These are phyloP conservation scores for Aspergillus ustus DNA, from an alignment of 2,329 filamentous ascomycete species.

Conservation along the genomic window DNA sequence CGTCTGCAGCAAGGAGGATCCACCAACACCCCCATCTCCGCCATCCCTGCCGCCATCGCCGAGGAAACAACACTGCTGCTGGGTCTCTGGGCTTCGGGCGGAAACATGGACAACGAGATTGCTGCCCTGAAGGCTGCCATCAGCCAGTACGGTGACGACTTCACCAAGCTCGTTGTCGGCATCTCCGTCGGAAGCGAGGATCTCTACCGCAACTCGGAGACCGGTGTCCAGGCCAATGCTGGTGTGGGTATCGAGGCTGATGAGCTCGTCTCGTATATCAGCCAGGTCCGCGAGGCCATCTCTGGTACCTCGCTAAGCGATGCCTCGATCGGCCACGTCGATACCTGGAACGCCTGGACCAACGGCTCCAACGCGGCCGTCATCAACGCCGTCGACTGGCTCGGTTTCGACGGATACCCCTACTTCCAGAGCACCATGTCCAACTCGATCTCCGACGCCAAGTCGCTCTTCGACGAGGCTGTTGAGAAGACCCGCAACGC, in stretches of 20 bases:
- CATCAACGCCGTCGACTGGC: constrained; percentile 72
- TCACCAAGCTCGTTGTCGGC: constrained; percentile 67
- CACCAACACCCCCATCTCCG: constrained; percentile 66
- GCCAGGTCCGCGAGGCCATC: constrained; percentile 67
- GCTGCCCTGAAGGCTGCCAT: constrained; percentile 72
- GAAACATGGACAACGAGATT: constrained; percentile 74
- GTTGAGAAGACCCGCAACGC: constrained; percentile 63
- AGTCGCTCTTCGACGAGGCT: constrained; percentile 70
- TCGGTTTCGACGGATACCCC: constrained; percentile 83
- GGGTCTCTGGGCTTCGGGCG: constrained; percentile 80
- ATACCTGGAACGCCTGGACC: constrained; percentile 83
- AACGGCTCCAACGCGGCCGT: constrained; percentile 74
- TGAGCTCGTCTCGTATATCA: constrained; percentile 71
- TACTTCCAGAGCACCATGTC: constrained; percentile 75
- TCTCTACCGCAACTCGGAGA: constrained; percentile 77
- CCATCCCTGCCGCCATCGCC: constrained; percentile 80
- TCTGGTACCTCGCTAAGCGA: constrained; percentile 59
- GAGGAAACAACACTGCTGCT: constrained; percentile 79
- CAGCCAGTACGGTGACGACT: constrained; percentile 66
- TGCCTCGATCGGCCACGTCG: constrained; percentile 77
- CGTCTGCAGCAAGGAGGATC: constrained; percentile 54
- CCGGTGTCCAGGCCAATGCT: constrained; percentile 66
- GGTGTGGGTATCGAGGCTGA: constrained; percentile 67
- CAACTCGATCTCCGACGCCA: constrained; percentile 69
- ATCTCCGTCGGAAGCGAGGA: constrained; percentile 89